These are phyloP conservation scores for Chrysoporthe austroafricana DNA, from an alignment of 2,329 filamentous ascomycete genomes.

Conservation along the genomic window DNA sequence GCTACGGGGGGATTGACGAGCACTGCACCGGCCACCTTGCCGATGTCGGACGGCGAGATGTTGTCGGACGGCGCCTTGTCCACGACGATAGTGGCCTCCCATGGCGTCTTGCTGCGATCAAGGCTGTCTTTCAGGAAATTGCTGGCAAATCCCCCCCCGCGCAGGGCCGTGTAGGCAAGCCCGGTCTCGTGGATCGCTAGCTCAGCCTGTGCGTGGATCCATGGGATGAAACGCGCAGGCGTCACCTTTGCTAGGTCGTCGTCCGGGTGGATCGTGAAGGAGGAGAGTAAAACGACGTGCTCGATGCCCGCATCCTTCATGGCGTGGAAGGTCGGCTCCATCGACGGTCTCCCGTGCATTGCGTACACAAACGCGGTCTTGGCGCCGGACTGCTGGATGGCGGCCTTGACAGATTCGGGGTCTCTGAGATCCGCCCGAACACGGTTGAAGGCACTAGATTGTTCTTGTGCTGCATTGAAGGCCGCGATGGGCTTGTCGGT, in stretches of 20 bases:
- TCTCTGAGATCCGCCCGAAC: conserved; percentile 47
- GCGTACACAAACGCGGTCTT: conserved; percentile 54
- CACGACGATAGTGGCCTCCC: conserved; percentile 34
- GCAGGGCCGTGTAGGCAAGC: conserved; percentile 41
- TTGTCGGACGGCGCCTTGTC: conserved; percentile 45
- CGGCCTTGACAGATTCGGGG: conserved; percentile 43
- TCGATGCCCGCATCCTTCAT: conserved; percentile 50
- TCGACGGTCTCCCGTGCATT: conserved; percentile 35
- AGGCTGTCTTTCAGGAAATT: conserved; percentile 39
- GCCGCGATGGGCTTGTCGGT: conserved; percentile 45
- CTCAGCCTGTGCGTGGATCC: conserved; percentile 49
- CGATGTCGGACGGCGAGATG: conserved; percentile 49
- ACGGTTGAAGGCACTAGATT: conserved; percentile 27
- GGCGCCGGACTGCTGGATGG: conserved; percentile 47
- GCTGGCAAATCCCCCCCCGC: conserved; percentile 49
- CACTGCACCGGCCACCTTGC: conserved; percentile 45
- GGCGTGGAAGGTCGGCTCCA: conserved; percentile 47
- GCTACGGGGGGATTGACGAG: conserved; percentile 40
- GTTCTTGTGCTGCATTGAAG: conserved; percentile 23
- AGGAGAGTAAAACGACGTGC: conserved; percentile 50
- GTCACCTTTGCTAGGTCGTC: conserved; percentile 35
- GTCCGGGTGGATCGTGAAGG: conserved; percentile 31
- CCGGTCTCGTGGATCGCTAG: conserved; percentile 46
- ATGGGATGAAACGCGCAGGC: conserved; percentile 40
- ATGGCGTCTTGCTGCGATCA: conserved; percentile 26